phyloP scores from a whole-genome alignment of 331 rosid genomes.

The Cucumis variabilis region DNA sequence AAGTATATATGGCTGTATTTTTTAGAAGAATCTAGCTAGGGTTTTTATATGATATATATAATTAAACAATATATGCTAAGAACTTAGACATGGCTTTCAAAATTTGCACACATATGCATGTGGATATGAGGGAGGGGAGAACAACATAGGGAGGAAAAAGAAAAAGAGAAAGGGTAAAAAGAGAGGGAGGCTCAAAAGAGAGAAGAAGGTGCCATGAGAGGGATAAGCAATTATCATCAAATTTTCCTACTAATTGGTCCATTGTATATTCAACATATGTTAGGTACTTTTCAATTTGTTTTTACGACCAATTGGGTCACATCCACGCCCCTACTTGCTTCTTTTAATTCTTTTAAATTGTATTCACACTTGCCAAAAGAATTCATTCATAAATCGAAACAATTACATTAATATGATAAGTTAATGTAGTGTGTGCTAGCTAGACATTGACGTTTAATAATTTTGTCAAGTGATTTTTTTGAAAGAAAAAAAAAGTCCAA shows the following conservation, averaged over 20 bases:
- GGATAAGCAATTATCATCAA: conserved; percentile 11
- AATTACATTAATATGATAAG: not conserved
- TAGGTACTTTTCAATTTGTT: conserved; percentile 25
- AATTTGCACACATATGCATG: conserved; percentile 6
- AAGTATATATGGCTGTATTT: not conserved
- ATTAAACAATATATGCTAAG: not conserved
- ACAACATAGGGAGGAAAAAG: not conserved
- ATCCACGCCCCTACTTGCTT: not conserved
- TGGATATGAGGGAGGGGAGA: not conserved
- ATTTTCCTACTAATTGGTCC: not conserved
- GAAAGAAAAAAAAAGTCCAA: too few relatives aligned
- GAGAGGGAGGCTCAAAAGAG: not conserved
- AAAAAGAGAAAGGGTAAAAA: not conserved
- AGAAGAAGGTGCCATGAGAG: conserved; percentile 12
- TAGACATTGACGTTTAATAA: too few relatives aligned
- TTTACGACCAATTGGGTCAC: conserved; percentile 7
- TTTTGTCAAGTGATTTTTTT: not conserved
- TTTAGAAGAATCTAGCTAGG: not conserved
- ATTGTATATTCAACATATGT: not conserved
- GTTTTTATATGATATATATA: not conserved
- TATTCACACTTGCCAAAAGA: not conserved
- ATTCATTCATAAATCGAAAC: not conserved
- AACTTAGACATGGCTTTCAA: conserved; percentile 15
- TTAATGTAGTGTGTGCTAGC: not conserved
- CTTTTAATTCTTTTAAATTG: not conserved